phyloP scores from a whole-genome alignment of 225 moss, liverwort and hornwort genomes.

The Polytrichum commune region DNA sequence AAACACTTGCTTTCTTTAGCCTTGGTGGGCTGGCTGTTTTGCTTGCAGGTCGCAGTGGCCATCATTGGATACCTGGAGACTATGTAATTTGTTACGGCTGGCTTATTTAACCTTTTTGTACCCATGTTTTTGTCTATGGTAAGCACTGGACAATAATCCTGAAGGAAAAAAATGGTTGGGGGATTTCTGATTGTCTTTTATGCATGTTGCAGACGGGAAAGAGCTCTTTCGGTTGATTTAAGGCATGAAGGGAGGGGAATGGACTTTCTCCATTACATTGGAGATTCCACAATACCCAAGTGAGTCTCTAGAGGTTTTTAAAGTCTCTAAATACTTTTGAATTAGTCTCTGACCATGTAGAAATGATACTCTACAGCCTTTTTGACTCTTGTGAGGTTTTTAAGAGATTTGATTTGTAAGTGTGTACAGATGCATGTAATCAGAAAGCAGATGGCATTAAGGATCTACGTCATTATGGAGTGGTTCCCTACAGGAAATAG shows the following conservation, averaged over 20 bases:
- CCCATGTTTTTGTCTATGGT: too few relatives aligned
- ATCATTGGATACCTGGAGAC: conserved; percentile 17
- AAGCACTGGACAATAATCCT: too few relatives aligned
- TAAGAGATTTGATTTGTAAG: background rate
- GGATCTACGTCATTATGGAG: too few relatives aligned
- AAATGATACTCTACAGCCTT: background rate
- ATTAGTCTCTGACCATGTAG: background rate
- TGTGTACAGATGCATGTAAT: conserved; percentile 2
- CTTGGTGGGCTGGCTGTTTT: too few relatives aligned
- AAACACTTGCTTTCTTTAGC: conserved; percentile 10
- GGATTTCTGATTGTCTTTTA: too few relatives aligned
- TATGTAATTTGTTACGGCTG: conserved; percentile 27
- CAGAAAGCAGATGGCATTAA: too few relatives aligned
- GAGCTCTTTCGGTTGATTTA: conserved; percentile 86
- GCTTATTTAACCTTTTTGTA: background rate
- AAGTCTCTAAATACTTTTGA: conserved; percentile 7
- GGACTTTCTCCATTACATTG: conserved; percentile 74
- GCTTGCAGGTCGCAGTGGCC: conserved; percentile 7
- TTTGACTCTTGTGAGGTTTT: background rate
- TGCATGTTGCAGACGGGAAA: conserved; percentile 72
- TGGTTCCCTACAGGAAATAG: too few relatives aligned
- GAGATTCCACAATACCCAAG: conserved; percentile 58
- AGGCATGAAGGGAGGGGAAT: conserved; percentile 74
- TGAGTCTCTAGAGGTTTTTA: conserved; percentile 11
- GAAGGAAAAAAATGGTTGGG: too few relatives aligned